Evolutionary conservation across 805 yeast genomes (phyloP), one percentile per base, ranked within the genome.

Genomic region (Wickerhamiella dianesei): DNA sequence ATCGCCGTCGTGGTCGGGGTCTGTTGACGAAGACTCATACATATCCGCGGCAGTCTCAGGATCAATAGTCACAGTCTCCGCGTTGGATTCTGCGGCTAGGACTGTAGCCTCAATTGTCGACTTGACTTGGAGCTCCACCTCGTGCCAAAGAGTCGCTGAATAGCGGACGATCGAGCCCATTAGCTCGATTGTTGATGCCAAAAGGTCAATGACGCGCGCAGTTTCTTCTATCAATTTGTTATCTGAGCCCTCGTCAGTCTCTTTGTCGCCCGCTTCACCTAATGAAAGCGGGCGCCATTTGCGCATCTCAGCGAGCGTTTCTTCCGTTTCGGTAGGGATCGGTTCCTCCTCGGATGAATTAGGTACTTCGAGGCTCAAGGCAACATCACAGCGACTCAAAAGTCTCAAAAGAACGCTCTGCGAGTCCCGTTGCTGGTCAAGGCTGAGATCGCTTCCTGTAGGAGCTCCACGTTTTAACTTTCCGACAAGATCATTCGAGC

Each of bases 31-130:
- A 6, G 32, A 25, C 6, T 25, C 32, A 6, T 12, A 6, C 12
- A 12, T 25, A 6, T 25, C 32, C 32, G 9, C 32, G 6, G 32
- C 42, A 8, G 40, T 20, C 2, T 32, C 48, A 29, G 36, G 52
- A 21, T 51, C 52, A 12, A 49, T 47, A 13, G 48, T 40, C 17
- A 51, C 54, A 1, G 47, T 35, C 12, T 49, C 54, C 6, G 45
- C 52, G 8, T 50, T 48, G 6, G 52, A 46, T 36, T 52, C 55
- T 5, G 56, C 56, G 1, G 55, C 55, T 1, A 50, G 53, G 20
- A 53, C 49, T 3, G 56, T 50, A 4, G 54, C 43, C 14, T 53
- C 57, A 21, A 53, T 52, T 5, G 57, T 52, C 20, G 44, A 35
- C 14, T 48, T 39, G 12, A 53, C 57, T 40, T 52, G 54, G 20